A percentile compares a stretch with the other conserved stretches of the same genome.
These are phyloP conservation scores for Papilionanthe hybrid DNA, from an alignment of 116 monocot species.

Conservation along the genomic window DNA sequence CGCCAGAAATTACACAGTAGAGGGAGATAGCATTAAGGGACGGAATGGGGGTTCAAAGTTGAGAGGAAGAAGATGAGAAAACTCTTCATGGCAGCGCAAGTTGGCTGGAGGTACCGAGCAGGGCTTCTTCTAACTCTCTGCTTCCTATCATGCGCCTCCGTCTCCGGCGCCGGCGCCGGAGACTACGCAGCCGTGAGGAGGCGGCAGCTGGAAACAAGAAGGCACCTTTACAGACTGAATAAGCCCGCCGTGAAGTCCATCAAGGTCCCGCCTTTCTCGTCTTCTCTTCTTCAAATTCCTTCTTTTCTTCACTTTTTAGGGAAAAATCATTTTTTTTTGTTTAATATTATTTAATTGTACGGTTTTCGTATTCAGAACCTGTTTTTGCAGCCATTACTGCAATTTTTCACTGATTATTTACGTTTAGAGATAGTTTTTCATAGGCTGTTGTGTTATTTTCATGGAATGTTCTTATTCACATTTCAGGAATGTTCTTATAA, in stretches of 20 bases:
- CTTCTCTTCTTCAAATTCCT: no score
- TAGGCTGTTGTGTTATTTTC: background rate
- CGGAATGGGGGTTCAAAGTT: background rate
- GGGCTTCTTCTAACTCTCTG: background rate
- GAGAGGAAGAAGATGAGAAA: background rate
- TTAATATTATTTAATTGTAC: background rate
- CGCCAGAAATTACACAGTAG: background rate
- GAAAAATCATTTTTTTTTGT: background rate
- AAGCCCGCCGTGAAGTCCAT: constrained; percentile 43
- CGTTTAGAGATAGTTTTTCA: background rate
- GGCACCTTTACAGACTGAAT: constrained; percentile 39
- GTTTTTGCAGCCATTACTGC: background rate
- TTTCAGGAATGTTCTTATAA: background rate
- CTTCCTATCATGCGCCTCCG: background rate
- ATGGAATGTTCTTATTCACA: background rate
- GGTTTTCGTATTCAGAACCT: background rate
- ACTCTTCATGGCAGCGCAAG: background rate
- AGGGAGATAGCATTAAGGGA: background rate
- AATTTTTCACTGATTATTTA: background rate
- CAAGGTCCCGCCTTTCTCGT: constrained; percentile 11
- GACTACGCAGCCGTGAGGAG: background rate
- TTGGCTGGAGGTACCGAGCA: background rate
- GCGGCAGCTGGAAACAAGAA: constrained; percentile 20
- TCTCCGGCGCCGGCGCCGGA: background rate
- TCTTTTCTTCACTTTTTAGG: background rate